These are phyloP conservation scores for Uncinocarpus reesii DNA, from an alignment of 2,329 filamentous ascomycete genomes.

Conservation along the genomic window DNA sequence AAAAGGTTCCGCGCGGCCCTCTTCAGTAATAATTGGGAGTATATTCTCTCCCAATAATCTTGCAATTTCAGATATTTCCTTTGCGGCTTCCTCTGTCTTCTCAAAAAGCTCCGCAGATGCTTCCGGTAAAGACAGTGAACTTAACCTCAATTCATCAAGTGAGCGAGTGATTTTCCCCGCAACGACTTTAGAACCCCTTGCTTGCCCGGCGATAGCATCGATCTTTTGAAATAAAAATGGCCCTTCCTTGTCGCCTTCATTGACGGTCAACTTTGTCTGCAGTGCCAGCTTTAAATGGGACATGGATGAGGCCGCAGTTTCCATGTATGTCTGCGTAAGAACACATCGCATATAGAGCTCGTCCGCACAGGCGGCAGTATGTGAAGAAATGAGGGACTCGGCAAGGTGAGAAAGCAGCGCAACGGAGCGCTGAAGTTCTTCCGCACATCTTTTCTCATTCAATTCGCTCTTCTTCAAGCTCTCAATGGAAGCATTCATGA, in stretches of 20 bases:
- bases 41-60: constrained; percentile 58
- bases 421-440: constrained; percentile 72
- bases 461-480: constrained; percentile 72
- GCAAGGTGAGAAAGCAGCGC: constrained; percentile 78
- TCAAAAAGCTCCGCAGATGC: constrained; percentile 61
- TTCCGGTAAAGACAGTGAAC: constrained; percentile 62
- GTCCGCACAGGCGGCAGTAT: constrained; percentile 63
- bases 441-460: constrained; percentile 70
- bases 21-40: constrained; percentile 57
- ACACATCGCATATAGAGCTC: constrained; percentile 66
- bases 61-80: constrained; percentile 55
- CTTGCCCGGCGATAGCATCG: constrained; percentile 62
- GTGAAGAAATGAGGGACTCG: constrained; percentile 64
- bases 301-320: constrained; percentile 62
- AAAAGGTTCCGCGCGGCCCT: constrained; percentile 58
- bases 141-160: constrained; percentile 63
- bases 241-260: constrained; percentile 60
- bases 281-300: constrained; percentile 55
- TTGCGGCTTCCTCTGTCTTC: constrained; percentile 54
- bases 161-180: constrained; percentile 67
- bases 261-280: constrained; percentile 52
- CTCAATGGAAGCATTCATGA: constrained; percentile 81
- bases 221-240: constrained; percentile 59
- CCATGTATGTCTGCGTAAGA: constrained; percentile 70
- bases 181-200: constrained; percentile 73